Percentiles rank a stretch among this genome's conserved stretches.
phyloP scores from a whole-genome alignment of 768 basidiomycete species.

The Suillus luteus region DNA sequence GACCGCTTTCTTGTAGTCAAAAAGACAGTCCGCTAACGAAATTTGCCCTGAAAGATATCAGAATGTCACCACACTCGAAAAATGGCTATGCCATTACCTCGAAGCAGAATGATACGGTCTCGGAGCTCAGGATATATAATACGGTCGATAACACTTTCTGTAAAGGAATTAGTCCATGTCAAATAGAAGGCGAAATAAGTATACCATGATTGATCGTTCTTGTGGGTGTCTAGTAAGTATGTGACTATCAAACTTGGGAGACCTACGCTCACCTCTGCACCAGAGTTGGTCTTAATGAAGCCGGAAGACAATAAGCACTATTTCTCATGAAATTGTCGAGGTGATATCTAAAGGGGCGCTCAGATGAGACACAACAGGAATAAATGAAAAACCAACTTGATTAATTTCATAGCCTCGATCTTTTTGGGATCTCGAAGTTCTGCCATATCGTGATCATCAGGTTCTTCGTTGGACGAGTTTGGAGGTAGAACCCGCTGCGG shows the following conservation, averaged over 20 bases:
- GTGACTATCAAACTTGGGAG: neutral
- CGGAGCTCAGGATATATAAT: slow-evolving; percentile 88
- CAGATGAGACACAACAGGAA: slow-evolving; percentile 10
- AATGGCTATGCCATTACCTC: slow-evolving; percentile 52
- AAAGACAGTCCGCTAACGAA: slow-evolving; percentile 76
- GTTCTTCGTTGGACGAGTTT: slow-evolving; percentile 38
- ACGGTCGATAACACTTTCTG: slow-evolving; percentile 90
- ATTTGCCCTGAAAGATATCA: slow-evolving; percentile 57
- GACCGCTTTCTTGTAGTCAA: slow-evolving; percentile 67
- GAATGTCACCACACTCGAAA: slow-evolving; percentile 13
- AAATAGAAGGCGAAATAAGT: slow-evolving; percentile 21
- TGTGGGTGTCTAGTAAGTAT: slow-evolving; percentile 13
- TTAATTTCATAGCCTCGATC: slow-evolving; percentile 79
- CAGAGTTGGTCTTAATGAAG: slow-evolving; percentile 84
- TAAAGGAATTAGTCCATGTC: slow-evolving; percentile 16
- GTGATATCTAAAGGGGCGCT: slow-evolving; percentile 63
- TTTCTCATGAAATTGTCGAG: slow-evolving; percentile 88
- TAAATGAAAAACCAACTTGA: slow-evolving; percentile 51
- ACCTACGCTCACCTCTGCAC: slow-evolving; percentile 65
- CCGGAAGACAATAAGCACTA: slow-evolving; percentile 83
- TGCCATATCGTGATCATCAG: slow-evolving; percentile 55
- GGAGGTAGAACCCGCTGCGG: slow-evolving; percentile 29
- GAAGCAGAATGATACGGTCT: slow-evolving; percentile 86
- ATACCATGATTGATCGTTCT: slow-evolving; percentile 85
- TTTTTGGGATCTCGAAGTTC: slow-evolving; percentile 61